phyloP scores from a whole-genome alignment of 768 basidiomycete genomes.

The Serendipita sp. region DNA sequence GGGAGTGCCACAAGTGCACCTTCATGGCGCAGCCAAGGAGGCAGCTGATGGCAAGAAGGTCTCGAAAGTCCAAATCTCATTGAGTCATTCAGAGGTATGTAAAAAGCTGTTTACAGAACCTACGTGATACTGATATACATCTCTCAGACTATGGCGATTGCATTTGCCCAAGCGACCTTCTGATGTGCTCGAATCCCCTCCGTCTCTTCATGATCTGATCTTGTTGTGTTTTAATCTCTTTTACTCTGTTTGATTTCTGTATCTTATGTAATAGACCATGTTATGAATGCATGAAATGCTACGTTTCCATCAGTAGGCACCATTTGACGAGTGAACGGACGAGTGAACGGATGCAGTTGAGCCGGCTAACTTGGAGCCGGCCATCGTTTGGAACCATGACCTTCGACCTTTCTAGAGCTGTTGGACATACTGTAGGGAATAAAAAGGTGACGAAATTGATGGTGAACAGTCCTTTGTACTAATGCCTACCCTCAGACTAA shows the following conservation, averaged over 20 bases:
- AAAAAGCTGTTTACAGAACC: neutral
- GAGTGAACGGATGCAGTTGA: too few species aligned
- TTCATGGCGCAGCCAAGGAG: conserved; percentile 64
- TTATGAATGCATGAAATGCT: too few species aligned
- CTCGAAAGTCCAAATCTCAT: conserved; percentile 56
- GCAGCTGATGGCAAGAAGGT: conserved; percentile 62
- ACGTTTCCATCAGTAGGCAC: too few species aligned
- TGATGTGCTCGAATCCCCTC: conserved; percentile 1
- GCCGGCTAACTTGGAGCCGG: neutral
- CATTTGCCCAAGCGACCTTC: conserved; percentile 60
- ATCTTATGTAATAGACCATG: too few species aligned
- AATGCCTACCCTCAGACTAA: neutral
- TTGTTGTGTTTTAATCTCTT: neutral
- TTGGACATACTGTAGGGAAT: conserved; percentile 38
- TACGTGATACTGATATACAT: conserved; percentile 11
- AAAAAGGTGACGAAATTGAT: conserved; percentile 27
- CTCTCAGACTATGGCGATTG: conserved; percentile 60
- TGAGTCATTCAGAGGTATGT: conserved; percentile 86
- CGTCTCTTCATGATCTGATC: neutral
- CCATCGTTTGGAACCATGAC: conserved; percentile 22
- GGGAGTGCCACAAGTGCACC: conserved; percentile 62
- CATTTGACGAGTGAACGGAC: too few species aligned
- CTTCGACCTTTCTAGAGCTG: conserved; percentile 45
- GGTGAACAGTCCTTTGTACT: neutral
- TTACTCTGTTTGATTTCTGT: neutral